Base-by-base conservation (phyloP, 31 red algal species). In the Bonnemaisonia californica region DNA sequence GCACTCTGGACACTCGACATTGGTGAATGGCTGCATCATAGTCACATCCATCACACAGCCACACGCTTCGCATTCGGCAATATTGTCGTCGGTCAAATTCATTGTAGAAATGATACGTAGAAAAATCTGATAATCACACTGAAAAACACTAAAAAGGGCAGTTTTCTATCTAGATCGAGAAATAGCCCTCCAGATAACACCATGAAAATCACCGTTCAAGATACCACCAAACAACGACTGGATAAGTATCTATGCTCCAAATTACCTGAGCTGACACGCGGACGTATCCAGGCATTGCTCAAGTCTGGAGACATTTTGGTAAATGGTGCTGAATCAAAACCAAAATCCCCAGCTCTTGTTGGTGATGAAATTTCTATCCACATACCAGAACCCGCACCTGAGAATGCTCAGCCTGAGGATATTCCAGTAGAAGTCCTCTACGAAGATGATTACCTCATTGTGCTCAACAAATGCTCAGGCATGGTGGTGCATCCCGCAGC, bases 341-440 rank as follows among this genome's bases (percentile, higher is more conserved):
- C 62, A 66, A 66, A 66, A 66, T 12, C 62, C 27, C 24, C 62
- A 21, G n/a, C n/a, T n/a, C n/a, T n/a, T n/a, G n/a, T n/a, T n/a
- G n/a, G n/a, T n/a, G n/a, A n/a, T n/a, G n/a, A n/a, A n/a, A n/a
- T n/a, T n/a, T n/a, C n/a, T n/a, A n/a, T n/a, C n/a, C n/a, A n/a
- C n/a, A n/a, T n/a, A n/a, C n/a, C n/a, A n/a, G n/a, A n/a, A n/a
- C n/a, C n/a, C n/a, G n/a, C n/a, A n/a, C n/a, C n/a, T 51, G 45
- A 51, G 16, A 32, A 72, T 13, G 9, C 7, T 72, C 5, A 42
- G 35, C 35, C 68, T 26, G 9, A 72, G 39, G 45, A 51, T 51
- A 51, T 51, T 16, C 45, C 45, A 11, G 7, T 63, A 22, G 60
- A 63, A 8, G 24, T 63, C n/a, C 7, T 63, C n/a, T 33, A 63